Base-by-base conservation (phyloP, 176 grass and related monocot species). In the Saccharum officinarum region DNA sequence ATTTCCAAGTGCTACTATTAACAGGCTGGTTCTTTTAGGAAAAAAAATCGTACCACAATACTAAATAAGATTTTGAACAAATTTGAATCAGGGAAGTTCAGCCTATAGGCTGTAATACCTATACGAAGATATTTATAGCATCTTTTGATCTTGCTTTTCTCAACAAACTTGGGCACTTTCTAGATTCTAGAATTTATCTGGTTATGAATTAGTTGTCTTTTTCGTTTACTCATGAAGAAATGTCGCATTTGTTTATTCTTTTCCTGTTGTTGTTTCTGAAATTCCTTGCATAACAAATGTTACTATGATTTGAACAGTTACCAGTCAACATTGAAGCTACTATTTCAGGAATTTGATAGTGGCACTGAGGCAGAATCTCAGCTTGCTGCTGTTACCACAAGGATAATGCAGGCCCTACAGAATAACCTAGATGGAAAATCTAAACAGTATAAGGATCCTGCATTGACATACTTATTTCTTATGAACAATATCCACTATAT, bases 401-500 rank as follows among this genome's bases (percentile, higher is more conserved):
- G 96, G 63, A 98, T 98, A 85, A 98, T 98, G 93, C 96, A 98
- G 93, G 93, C 96, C 65, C 83, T 98, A 78, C 96, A 95, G 87
- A 95, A 83, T 92, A 98, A 95, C 69, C 80, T 98, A 84, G 96
- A 98, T 87, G 91, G 89, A 60, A 98, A 98, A 86, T 98, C 93
- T 22, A 98, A 95, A 64, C 93, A 89, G 46, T 98, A 98, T 46
- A 98, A 86, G 86, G 96, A 98, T 82, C 86, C 93, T 81, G 87
- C 96, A 71, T 67, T 98, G 73, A 92, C 93, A 80, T 79, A 89
- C 73, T 69, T 98, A 36, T 98, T 98, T 90, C 89, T 95, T 73
- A 98, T 98, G 96, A 98, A 98, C 73, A 98, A 98, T 60, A 86
- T 98, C 25, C 96, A 98, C 69, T 98, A 98, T 76, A 98, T 95